phyloP scores from a whole-genome alignment of 176 grass and related monocot genomes.

The Musa beccarii region DNA sequence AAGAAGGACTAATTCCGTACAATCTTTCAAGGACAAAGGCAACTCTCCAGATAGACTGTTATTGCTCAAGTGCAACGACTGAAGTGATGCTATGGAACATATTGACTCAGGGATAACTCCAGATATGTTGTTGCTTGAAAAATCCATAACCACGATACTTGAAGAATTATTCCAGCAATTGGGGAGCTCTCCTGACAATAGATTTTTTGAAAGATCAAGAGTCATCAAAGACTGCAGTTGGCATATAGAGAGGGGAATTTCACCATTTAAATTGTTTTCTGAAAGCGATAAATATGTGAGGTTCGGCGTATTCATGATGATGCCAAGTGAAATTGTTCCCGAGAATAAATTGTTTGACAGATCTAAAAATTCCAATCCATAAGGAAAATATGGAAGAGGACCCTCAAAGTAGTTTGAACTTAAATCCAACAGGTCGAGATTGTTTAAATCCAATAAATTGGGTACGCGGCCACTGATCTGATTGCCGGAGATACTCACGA shows the following conservation, averaged over 20 bases:
- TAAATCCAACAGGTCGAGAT: background rate
- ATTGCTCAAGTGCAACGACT: background rate
- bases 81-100: background rate
- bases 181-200: background rate
- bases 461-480: constrained; percentile 4
- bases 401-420: constrained; percentile 7
- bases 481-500: constrained; percentile 5
- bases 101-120: background rate
- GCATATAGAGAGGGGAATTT: background rate
- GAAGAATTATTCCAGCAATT: constrained; percentile 4
- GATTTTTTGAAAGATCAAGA: background rate
- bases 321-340: background rate
- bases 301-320: background rate
- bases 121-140: background rate
- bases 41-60: constrained; percentile 1
- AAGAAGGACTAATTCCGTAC: background rate
- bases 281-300: constrained; percentile 2
- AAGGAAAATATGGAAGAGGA: background rate
- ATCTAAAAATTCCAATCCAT: background rate
- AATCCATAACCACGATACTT: background rate
- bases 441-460: background rate
- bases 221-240: background rate
- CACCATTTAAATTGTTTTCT: background rate
- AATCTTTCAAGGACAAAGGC: background rate
- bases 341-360: constrained; percentile 3